Conservation (phyloP, 805 yeast genomes). For the Ogataea kodamae region DNA sequence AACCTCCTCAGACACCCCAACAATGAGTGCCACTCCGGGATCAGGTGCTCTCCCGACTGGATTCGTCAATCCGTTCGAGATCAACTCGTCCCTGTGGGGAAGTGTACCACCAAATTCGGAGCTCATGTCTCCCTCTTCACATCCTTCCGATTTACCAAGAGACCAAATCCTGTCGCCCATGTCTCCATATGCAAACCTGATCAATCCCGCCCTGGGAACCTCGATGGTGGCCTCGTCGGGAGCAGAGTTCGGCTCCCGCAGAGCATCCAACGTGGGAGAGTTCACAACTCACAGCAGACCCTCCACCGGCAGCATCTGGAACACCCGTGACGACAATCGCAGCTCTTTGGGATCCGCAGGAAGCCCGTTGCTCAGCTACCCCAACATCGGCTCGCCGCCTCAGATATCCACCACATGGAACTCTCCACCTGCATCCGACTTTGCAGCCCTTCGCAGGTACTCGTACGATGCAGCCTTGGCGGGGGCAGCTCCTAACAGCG, state of each 20-base stretch:
- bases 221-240: slow-evolving; percentile 5
- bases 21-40: slow-evolving; percentile 1
- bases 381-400: slow-evolving; percentile 17
- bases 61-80: slow-evolving; percentile 26
- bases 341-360: slow-evolving; percentile 26
- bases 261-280: slow-evolving; percentile 24
- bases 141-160: slow-evolving; percentile 11
- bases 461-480: slow-evolving; percentile 25
- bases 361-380: slow-evolving; percentile 22
- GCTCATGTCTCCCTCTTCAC: slow-evolving; percentile 7
- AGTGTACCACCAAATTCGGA: slow-evolving; percentile 7
- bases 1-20: slow-evolving; percentile 2
- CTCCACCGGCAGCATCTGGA: slow-evolving; percentile 18
- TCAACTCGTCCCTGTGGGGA: slow-evolving; percentile 25
- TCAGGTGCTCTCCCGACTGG: slow-evolving; percentile 6
- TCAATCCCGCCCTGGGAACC: slow-evolving; percentile 13
- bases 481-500: slow-evolving; percentile 7
- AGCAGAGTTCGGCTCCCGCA: slow-evolving; percentile 17
- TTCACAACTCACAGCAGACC: slow-evolving; percentile 20
- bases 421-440: slow-evolving; percentile 26
- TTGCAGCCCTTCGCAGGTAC: slow-evolving; percentile 24
- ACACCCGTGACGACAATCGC: slow-evolving; percentile 19
- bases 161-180: slow-evolving; percentile 20
- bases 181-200: slow-evolving; percentile 17
- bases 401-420: slow-evolving; percentile 20